These are phyloP conservation scores for Dunaliella primolecta DNA, from an alignment of 139 green algal genomes.

Conservation along the genomic window DNA sequence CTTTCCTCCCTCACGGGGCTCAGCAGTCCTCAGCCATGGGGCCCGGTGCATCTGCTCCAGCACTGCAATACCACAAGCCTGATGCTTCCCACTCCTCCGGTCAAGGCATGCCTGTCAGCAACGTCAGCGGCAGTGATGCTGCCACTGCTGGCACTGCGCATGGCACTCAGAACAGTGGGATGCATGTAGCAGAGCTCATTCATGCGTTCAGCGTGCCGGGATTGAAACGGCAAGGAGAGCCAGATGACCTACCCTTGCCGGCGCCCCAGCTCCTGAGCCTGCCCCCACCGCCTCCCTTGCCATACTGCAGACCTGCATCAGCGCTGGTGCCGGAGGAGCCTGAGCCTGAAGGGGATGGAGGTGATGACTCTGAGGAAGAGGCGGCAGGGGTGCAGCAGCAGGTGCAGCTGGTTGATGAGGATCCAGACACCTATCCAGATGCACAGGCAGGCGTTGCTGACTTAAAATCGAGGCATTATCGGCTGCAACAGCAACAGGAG, in stretches of 20 bases:
- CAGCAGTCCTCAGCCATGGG: too few species aligned
- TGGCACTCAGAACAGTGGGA: background rate
- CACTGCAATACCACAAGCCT: background rate
- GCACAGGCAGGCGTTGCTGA: too few species aligned
- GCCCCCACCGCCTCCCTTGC: background rate
- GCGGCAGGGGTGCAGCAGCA: background rate
- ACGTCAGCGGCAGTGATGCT: background rate
- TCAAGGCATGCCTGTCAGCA: background rate
- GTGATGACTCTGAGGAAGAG: background rate
- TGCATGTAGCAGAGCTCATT: background rate
- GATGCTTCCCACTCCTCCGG: background rate
- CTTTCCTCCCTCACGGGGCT: too few species aligned
- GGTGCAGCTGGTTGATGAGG: background rate
- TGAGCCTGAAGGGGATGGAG: background rate
- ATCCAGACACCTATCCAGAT: too few species aligned
- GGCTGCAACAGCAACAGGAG: background rate
- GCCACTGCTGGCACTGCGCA: background rate
- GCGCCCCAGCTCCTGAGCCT: background rate
- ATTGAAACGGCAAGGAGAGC: background rate
- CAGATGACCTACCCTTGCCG: background rate
- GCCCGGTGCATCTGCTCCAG: background rate
- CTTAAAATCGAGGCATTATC: too few species aligned
- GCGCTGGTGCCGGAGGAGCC: background rate
- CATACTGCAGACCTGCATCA: background rate
- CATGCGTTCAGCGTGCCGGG: background rate